Base-by-base conservation (phyloP, 2,329 filamentous ascomycete species). In the Penicillium sclerotiorum region DNA sequence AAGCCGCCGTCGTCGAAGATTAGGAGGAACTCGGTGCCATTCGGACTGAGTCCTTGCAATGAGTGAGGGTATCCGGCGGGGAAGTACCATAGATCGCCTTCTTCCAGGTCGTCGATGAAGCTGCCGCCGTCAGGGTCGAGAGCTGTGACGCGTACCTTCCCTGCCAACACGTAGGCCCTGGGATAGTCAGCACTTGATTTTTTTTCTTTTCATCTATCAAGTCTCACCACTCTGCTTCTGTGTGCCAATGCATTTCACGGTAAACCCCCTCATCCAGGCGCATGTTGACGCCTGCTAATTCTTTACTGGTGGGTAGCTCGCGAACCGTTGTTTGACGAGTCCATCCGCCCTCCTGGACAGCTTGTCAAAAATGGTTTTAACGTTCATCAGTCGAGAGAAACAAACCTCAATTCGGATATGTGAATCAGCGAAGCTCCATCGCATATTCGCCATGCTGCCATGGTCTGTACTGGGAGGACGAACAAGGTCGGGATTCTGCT, bases 181-280 rank as follows among this genome's bases (percentile, higher is more conserved):
- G 8, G 2, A 8, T 15, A 36, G 3, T 46, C 2, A 37, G 33
- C 25, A 28, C 20, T 1, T 22, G 12, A 7, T 9, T 15, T 8
- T 9, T 2, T 12, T 1, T 12, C 12, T 1, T 8, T 2, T 4
- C 13, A 11, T 1, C 9, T 8, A 8, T 8, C 5, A 15, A 18
- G 9, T n/a, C 17, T 17, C 32, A 46, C 43, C 43, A 90, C 64
- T 91, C 88, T 30, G 86, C 87, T 66, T 89, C 85, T 60, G 88
- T 89, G 75, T 91, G 88, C 88, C 88, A 91, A 65, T 91, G 88
- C 8, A 91, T 77, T 67, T 91, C 88, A 22, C 88, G 85, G 59
- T 89, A 89, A 25, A 86, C 87, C 28, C 87, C 86, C 55, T 82
- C 73, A 32, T 86, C 87, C 2, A 91, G 81, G 9, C 87, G 81